Conservation (phyloP, 805 yeast genomes). For the Starmera dryadoides region DNA sequence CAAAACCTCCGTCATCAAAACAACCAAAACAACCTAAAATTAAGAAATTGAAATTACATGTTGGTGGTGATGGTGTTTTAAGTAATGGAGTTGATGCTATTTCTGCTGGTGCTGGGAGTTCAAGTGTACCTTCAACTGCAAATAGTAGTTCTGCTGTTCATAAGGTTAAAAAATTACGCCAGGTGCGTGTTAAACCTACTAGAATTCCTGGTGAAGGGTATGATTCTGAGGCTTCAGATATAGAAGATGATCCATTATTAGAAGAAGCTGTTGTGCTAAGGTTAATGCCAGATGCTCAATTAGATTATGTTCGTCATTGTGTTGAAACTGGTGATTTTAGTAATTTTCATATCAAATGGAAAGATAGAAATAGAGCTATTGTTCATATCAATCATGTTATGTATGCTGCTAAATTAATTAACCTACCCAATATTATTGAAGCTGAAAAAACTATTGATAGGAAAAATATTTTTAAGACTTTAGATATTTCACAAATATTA, state of each 20-base stretch:
- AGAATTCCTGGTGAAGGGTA: slow-evolving; percentile 91
- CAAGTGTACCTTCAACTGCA: too few species aligned
- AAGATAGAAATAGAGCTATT: slow-evolving; percentile 72
- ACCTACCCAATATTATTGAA: slow-evolving; percentile 83
- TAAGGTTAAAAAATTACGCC: neutral
- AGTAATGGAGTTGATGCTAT: too few species aligned
- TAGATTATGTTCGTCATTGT: slow-evolving; percentile 69
- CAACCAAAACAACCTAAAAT: neutral
- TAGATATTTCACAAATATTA: slow-evolving; percentile 82
- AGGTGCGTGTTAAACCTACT: slow-evolving; percentile 40
- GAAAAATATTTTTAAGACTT: slow-evolving; percentile 80
- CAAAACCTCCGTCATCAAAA: slow-evolving; percentile 2
- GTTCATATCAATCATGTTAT: slow-evolving; percentile 60
- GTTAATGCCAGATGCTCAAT: slow-evolving; percentile 57
- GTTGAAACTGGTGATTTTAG: slow-evolving; percentile 72
- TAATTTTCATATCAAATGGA: slow-evolving; percentile 72
- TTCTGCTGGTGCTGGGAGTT: slow-evolving; percentile 39
- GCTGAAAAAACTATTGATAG: slow-evolving; percentile 83
- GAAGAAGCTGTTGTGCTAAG: slow-evolving; percentile 84
- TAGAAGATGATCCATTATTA: slow-evolving; percentile 88
- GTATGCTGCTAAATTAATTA: slow-evolving; percentile 82
- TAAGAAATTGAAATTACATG: neutral
- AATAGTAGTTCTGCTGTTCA: too few species aligned
- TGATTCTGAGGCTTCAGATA: slow-evolving; percentile 93
- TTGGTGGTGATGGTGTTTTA: neutral